Conservation (phyloP, 192 early-diverging fungal species). For the Phlyctochytrium planicorne region DNA sequence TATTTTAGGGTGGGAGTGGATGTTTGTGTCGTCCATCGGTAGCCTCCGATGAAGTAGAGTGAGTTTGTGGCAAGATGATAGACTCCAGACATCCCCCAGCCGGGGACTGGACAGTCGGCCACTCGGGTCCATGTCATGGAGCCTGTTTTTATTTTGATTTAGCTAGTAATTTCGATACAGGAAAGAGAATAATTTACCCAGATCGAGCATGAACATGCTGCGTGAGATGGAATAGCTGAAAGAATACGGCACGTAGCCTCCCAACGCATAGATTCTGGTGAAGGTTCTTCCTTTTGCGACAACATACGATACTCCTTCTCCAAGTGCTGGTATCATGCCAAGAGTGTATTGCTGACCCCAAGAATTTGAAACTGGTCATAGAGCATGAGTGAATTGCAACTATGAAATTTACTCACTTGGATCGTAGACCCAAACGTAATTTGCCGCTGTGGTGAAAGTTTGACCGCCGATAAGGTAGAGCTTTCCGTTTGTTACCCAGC, state of each 20-base stretch:
- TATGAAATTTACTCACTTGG: not conserved
- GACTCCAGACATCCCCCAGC: slow-evolving; percentile 20
- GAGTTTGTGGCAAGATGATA: slow-evolving; percentile 32
- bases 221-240: slow-evolving; percentile 9
- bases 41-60: slow-evolving; percentile 36
- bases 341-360: slow-evolving; percentile 5
- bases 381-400: too few relatives aligned
- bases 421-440: slow-evolving; percentile 10
- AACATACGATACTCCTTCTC: slow-evolving; percentile 22
- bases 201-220: slow-evolving; percentile 12
- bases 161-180: not conserved
- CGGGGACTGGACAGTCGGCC: slow-evolving; percentile 20
- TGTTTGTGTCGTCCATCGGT: slow-evolving; percentile 3
- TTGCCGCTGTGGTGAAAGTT: not conserved
- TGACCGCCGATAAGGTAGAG: slow-evolving; percentile 31
- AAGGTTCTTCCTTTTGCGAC: not conserved
- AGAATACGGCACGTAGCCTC: slow-evolving; percentile 6
- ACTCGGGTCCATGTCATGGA: slow-evolving; percentile 20
- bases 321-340: slow-evolving; percentile 7
- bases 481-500: slow-evolving; percentile 22
- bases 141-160: not conserved
- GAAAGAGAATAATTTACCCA: not conserved
- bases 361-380: not conserved
- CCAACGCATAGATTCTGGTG: slow-evolving; percentile 26
- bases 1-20: slow-evolving; percentile 17